These are phyloP conservation scores for Verticillium nonalfalfae DNA, from an alignment of 2,329 filamentous ascomycete species.

Conservation along the genomic window DNA sequence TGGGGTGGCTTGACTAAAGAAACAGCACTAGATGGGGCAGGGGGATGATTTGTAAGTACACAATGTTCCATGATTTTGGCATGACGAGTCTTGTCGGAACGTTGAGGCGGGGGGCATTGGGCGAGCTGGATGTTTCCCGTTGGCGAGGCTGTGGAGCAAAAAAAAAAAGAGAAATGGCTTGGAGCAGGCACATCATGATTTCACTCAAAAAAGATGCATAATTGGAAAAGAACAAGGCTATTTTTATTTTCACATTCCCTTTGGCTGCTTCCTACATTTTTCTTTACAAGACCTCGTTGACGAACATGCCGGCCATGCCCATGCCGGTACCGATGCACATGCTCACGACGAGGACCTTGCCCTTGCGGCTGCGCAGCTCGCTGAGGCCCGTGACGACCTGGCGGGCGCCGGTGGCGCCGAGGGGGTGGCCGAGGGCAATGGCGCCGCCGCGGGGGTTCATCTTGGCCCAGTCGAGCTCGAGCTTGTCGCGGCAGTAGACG, in stretches of 20 bases:
- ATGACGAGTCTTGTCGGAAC: neutral
- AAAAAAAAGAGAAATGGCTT: too few species aligned
- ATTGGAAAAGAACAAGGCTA: neutral
- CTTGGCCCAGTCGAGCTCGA: constrained; percentile 67
- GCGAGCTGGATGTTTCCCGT: too few species aligned
- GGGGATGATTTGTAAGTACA: neutral
- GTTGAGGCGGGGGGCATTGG: too few species aligned
- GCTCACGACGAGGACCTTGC: constrained; percentile 85
- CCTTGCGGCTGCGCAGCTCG: constrained; percentile 76
- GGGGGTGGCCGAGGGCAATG: constrained; percentile 75
- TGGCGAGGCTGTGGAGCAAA: too few species aligned
- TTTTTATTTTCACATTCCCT: neutral
- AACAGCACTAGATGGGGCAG: neutral
- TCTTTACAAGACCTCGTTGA: constrained; percentile 40
- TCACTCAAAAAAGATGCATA: too few species aligned
- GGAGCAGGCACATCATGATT: too few species aligned
- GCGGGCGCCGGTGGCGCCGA: constrained; percentile 71
- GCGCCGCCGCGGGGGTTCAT: constrained; percentile 78
- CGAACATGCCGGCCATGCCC: constrained; percentile 62
- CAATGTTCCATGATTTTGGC: neutral
- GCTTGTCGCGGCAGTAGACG: constrained; percentile 77
- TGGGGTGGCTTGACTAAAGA: neutral
- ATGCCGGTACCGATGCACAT: constrained; percentile 77
- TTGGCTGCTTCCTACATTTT: neutral
- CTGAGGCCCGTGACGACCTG: constrained; percentile 88